These are phyloP conservation scores for Hortaea sp. DNA, from an alignment of 2,329 filamentous ascomycete genomes.

Conservation along the genomic window DNA sequence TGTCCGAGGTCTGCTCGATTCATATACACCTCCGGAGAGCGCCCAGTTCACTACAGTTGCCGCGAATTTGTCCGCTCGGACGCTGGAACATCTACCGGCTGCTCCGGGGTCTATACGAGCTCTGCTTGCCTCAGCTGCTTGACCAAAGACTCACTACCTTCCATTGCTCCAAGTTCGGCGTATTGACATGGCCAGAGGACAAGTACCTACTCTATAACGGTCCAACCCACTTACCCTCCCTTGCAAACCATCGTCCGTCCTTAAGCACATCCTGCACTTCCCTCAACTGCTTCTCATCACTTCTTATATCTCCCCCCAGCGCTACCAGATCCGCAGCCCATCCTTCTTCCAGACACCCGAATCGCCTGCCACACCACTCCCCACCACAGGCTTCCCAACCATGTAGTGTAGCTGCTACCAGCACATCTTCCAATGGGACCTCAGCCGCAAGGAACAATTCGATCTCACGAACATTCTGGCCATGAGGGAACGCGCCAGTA, in stretches of 20 bases:
- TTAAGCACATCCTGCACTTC: slow-evolving; percentile 49
- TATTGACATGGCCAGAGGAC: too few relatives aligned
- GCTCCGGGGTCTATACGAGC: too few relatives aligned
- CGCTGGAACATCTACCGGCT: too few relatives aligned
- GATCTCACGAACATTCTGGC: slow-evolving; percentile 43
- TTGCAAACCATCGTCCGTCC: slow-evolving; percentile 28
- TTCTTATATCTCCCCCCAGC: slow-evolving; percentile 34
- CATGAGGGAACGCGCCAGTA: slow-evolving; percentile 45
- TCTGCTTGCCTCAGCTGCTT: too few relatives aligned
- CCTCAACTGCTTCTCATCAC: slow-evolving; percentile 34
- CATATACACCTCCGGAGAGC: too few relatives aligned
- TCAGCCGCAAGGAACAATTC: slow-evolving; percentile 46
- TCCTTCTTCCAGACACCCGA: slow-evolving; percentile 43
- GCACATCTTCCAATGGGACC: slow-evolving; percentile 39
- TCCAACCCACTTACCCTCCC: too few relatives aligned
- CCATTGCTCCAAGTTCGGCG: too few relatives aligned
- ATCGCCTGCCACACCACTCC: slow-evolving; percentile 41
- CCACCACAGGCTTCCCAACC: slow-evolving; percentile 49
- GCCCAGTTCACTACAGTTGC: too few relatives aligned
- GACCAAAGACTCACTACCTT: too few relatives aligned
- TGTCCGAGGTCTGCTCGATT: too few relatives aligned
- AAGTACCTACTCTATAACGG: too few relatives aligned
- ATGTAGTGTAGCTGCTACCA: slow-evolving; percentile 41
- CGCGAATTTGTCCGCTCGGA: too few relatives aligned
- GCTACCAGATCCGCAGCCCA: slow-evolving; percentile 44